Base-by-base conservation (phyloP, 257 asterid genomes). In the Phtheirospermum japonicum region DNA sequence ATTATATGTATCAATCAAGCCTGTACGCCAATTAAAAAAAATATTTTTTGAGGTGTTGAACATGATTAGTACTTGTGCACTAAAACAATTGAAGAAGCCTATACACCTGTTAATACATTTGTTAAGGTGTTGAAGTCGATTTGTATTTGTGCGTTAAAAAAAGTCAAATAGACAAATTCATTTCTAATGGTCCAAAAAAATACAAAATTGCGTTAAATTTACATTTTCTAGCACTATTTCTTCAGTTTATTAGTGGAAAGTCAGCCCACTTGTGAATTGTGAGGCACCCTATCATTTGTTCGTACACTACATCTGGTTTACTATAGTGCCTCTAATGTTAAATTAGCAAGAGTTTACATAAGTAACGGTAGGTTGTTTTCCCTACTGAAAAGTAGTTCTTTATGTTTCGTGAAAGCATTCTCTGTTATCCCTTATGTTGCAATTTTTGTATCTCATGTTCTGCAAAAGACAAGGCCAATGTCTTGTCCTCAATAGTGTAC, bases 381-480 rank as follows among this genome's bases (percentile, higher is more conserved):
- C 19, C 10, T 14, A 9, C 9, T 58, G 53, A 53, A n/a, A 39
- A 12, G 23, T 23, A 3, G 1, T 23, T 3, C 3, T 23, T 23
- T 23, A 23, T 23, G 28, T 1, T 23, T 23, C 2, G 28, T 23
- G 28, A 23, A 36, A 36, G 49, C 53, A 43, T 13, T 45, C 12
- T 60, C 37, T 31, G 20, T 57, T 40, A 19, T 64, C 20, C 20
- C 18, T 33, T 33, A 14, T 58, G 20, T 48, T 36, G 6, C 63
- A 56, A 6, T 65, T 71, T 12, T 52, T 53, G 6, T 56, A 3
- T 65, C 28, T 43, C 39, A 30, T 34, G 48, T 23, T 58, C 65
- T 61, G 50, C 64, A 34, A 32, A 6, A 45, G 36, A 45, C 20
- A 18, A 18, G 39, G 58, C 31, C 11, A 11, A 36, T 23, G 19